A percentile compares a stretch with the other conserved stretches of the same genome.
Evolutionary conservation across 331 rosid genomes (phyloP).

Genomic region (Acacia pycnantha): DNA sequence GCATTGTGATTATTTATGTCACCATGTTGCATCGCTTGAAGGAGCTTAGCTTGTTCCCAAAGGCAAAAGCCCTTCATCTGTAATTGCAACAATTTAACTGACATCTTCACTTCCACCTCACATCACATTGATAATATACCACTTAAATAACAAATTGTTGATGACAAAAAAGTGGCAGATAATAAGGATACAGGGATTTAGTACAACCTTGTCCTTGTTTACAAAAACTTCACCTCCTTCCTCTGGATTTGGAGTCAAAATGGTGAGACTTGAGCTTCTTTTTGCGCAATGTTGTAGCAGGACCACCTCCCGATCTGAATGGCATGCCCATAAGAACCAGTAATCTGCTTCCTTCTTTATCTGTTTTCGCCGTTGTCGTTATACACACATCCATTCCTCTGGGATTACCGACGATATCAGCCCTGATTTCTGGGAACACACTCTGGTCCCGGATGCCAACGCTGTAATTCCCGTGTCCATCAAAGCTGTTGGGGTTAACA

Average conservation of each 20-base stretch:
- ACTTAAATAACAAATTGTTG: slow-evolving; percentile 1
- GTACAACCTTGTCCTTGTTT: not conserved
- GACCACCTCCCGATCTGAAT: slow-evolving; percentile 69
- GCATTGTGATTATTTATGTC: not conserved
- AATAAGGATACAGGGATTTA: slow-evolving; percentile 15
- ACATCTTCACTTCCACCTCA: not conserved
- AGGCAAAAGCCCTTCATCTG: not conserved
- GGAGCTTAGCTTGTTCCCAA: not conserved
- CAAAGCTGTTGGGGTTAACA: slow-evolving; percentile 72
- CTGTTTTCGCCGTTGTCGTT: slow-evolving; percentile 69
- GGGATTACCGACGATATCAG: slow-evolving; percentile 56
- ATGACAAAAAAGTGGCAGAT: slow-evolving; percentile 29
- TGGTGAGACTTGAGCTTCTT: slow-evolving; percentile 94
- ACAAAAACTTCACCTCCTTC: slow-evolving; percentile 37
- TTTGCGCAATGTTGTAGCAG: slow-evolving; percentile 42
- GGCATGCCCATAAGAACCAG: slow-evolving; percentile 96
- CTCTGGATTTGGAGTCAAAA: slow-evolving; percentile 63
- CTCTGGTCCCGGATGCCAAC: slow-evolving; percentile 77
- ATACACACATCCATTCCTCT: slow-evolving; percentile 97
- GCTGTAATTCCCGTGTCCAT: slow-evolving; percentile 78
- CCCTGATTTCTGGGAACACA: slow-evolving; percentile 82
- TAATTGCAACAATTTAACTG: not conserved
- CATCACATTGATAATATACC: not conserved
- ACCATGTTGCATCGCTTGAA: not conserved
- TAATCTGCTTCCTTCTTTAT: slow-evolving; percentile 74